phyloP scores from a whole-genome alignment of 2,329 filamentous ascomycete genomes.

The Alternaria sp. region DNA sequence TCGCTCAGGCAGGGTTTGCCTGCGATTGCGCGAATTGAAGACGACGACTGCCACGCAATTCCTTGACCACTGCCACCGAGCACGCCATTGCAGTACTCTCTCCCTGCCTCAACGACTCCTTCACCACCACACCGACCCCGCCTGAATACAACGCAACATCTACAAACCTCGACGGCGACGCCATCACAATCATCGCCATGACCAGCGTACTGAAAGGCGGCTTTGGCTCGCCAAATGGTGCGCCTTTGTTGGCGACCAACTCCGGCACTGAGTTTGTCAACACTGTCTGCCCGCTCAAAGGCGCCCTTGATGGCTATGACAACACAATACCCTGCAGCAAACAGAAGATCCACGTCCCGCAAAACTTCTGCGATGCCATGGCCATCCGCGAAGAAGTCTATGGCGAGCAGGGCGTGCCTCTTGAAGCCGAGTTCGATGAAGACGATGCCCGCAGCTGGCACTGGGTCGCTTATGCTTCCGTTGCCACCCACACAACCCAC shows the following conservation, averaged over 20 bases:
- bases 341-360: conserved; percentile 51
- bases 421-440: conserved; percentile 78
- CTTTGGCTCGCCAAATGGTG: conserved; percentile 30
- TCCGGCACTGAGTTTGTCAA: conserved; percentile 53
- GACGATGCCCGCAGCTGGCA: conserved; percentile 84
- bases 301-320: conserved; percentile 48
- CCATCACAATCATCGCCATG: conserved; percentile 12
- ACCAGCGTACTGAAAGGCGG: conserved; percentile 30
- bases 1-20: conserved; percentile 12
- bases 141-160: not conserved
- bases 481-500: conserved; percentile 54
- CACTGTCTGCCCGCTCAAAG: conserved; percentile 47
- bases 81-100: not conserved
- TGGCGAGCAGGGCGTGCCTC: conserved; percentile 63
- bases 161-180: not conserved
- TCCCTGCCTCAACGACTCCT: not conserved
- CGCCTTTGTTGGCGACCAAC: conserved; percentile 21
- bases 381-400: conserved; percentile 65
- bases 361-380: conserved; percentile 64
- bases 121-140: not conserved
- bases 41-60: conserved; percentile 11
- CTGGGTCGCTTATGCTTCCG: conserved; percentile 82
- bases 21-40: conserved; percentile 5
- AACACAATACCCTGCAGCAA: conserved; percentile 42
- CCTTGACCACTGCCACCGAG: not conserved